Conservation (phyloP, 2,329 filamentous ascomycete genomes). For the Scorias spongiosa region DNA sequence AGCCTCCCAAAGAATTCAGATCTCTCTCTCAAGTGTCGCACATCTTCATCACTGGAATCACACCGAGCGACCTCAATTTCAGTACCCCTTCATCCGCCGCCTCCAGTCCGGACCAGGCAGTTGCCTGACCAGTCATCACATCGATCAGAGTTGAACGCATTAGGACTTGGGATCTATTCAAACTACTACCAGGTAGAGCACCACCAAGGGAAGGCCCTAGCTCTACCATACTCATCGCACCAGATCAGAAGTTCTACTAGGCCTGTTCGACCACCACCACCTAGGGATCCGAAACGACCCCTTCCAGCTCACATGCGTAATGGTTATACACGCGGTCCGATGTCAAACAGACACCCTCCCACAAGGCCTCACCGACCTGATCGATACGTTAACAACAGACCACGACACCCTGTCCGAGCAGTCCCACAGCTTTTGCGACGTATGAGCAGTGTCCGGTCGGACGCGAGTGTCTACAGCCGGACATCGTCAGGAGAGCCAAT, state of each 20-base stretch:
- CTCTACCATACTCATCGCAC: no score
- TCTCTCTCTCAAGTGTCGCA: slow-evolving; percentile 19
- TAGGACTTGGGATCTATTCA: slow-evolving; percentile 12
- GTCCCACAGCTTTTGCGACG: slow-evolving; percentile 5
- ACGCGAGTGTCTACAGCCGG: slow-evolving; percentile 16
- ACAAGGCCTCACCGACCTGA: slow-evolving; percentile 1
- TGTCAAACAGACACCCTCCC: slow-evolving; percentile 6
- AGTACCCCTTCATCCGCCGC: slow-evolving; percentile 3
- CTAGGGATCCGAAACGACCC: slow-evolving; percentile 11
- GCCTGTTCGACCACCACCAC: slow-evolving; percentile 1
- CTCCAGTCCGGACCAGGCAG: no score
- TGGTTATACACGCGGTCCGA: slow-evolving; percentile 3
- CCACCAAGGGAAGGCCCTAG: background rate
- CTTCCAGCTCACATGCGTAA: slow-evolving; percentile 13
- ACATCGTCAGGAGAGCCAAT: background rate
- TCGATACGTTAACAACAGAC: slow-evolving; percentile 3
- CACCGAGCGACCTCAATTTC: slow-evolving; percentile 2
- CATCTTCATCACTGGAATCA: slow-evolving; percentile 11
- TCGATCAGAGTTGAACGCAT: slow-evolving; percentile 6
- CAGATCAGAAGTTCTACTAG: no score
- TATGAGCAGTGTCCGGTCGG: slow-evolving; percentile 8
- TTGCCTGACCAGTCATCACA: no score
- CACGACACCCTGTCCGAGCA: slow-evolving; percentile 5
- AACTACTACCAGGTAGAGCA: slow-evolving; percentile 4
- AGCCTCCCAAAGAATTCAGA: slow-evolving; percentile 10